Conservation (phyloP, 441 rosid genomes). For the Euphorbia schlechtendalii region DNA sequence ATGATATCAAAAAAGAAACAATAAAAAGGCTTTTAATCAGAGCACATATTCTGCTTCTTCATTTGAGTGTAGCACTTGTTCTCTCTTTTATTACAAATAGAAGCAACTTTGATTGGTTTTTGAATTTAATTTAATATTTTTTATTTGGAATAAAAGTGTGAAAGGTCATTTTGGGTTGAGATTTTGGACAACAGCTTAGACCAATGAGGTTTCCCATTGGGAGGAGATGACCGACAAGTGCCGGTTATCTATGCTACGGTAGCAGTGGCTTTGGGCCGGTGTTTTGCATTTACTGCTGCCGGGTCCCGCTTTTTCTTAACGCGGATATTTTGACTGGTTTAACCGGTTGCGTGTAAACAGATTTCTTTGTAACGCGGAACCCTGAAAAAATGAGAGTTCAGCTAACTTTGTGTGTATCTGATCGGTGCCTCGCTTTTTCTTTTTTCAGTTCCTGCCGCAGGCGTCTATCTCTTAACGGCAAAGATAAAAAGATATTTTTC, state of each 20-base stretch:
- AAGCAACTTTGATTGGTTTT: no score
- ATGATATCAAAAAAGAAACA: background rate
- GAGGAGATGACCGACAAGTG: slow-evolving; percentile 44
- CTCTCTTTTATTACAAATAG: background rate
- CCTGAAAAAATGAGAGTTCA: background rate
- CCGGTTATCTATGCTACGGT: slow-evolving; percentile 44
- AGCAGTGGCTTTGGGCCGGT: slow-evolving; percentile 33
- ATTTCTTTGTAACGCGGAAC: slow-evolving; percentile 5
- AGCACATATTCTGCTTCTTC: slow-evolving; percentile 30
- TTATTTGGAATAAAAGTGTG: no score
- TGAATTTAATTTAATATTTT: no score
- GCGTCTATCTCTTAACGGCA: slow-evolving; percentile 8
- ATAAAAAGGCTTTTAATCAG: background rate
- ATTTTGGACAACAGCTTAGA: slow-evolving; percentile 70
- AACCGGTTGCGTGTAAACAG: slow-evolving; percentile 31
- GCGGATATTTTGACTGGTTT: slow-evolving; percentile 46
- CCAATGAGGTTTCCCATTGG: slow-evolving; percentile 49
- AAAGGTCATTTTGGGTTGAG: slow-evolving; percentile 33
- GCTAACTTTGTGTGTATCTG: slow-evolving; percentile 23
- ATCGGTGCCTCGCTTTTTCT: slow-evolving; percentile 13
- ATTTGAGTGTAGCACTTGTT: slow-evolving; percentile 7
- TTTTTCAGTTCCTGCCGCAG: slow-evolving; percentile 22
- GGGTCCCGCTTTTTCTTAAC: slow-evolving; percentile 27
- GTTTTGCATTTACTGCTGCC: slow-evolving; percentile 40
- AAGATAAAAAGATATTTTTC: background rate